phyloP scores from a whole-genome alignment of 495 filamentous ascomycete species.

The Penicillium ochrochloron region DNA sequence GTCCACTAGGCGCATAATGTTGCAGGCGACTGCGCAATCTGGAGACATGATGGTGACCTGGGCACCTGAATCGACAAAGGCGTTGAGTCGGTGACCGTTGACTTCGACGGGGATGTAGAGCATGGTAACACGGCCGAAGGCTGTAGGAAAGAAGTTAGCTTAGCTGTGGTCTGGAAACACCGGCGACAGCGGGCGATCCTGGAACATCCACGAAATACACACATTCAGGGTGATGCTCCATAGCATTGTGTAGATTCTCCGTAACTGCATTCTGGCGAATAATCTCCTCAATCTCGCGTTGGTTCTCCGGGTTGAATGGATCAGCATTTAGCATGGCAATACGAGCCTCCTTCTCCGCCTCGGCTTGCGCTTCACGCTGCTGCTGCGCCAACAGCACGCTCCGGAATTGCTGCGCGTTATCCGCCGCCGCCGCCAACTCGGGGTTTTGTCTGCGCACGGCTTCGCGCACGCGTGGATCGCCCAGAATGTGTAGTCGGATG shows the following conservation, averaged over 20 bases:
- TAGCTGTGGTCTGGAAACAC: neutral
- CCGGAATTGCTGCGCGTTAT: conserved; percentile 76
- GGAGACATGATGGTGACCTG: conserved; percentile 99
- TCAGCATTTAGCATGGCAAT: conserved; percentile 84
- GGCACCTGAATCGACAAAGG: conserved; percentile 96
- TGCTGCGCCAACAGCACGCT: conserved; percentile 67
- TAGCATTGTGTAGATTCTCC: conserved; percentile 92
- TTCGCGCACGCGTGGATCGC: conserved; percentile 71
- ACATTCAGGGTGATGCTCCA: conserved; percentile 98
- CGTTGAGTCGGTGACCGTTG: conserved; percentile 88
- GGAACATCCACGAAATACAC: conserved; percentile 25
- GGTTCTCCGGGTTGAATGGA: conserved; percentile 87
- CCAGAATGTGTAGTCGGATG: conserved; percentile 80
- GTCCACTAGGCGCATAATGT: conserved; percentile 97
- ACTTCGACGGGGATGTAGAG: conserved; percentile 96
- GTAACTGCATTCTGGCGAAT: conserved; percentile 92
- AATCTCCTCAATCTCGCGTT: conserved; percentile 93
- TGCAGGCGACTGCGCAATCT: conserved; percentile 83
- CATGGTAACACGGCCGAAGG: conserved; percentile 92
- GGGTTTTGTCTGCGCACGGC: conserved; percentile 72
- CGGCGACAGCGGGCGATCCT: no score
- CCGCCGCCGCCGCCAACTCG: conserved; percentile 74
- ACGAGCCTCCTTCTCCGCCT: conserved; percentile 77
- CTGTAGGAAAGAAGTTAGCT: conserved; percentile 48
- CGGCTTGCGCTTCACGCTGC: conserved; percentile 67